Evolutionary conservation across 352 stramenopile species (phyloP), one percentile per base, ranked within the genome.

Genomic region (Paralagenidium karlingii): DNA sequence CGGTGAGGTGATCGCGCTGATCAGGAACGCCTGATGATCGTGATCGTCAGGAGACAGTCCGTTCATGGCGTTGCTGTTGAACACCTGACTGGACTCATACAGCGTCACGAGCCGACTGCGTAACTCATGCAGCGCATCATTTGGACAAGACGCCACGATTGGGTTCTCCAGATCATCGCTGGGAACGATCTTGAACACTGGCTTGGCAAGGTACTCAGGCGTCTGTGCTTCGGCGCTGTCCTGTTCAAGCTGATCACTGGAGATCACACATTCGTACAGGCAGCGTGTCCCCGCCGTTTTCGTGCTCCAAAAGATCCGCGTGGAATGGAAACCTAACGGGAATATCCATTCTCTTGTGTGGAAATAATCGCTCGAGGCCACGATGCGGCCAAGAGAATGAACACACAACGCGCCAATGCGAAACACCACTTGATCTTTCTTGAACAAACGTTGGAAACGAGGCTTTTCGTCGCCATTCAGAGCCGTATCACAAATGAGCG

Each of bases 261-360:
- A 77, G 31, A 97, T 71, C 9, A 89, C 71, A 40, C 92, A 88
- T 31, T 96, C 73, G 49, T 97, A 97, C 22, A 96, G 48, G 38
- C 81, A 96, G 2, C 90, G 65, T 5, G 36, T 62, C 1, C 52
- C 62, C 7, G 86, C 29, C 8, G 47, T 27, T 3, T 52, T 53
- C 0, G 68, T 68, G 13, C 83, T 96, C 89, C 89, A 97, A 46
- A 94, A 97, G 33, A 96, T 96, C 18, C 91, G 66, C 7, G 85
- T 94, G 24, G 86, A 93, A 10, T 81, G 73, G 46, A 83, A 97
- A 0, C 88, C 86, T 8, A 86, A 32, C 7, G 91, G 88, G 27
- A 74, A 96, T 13, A 97, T 84, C 5, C 80, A 68, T 22, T 88
- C 64, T 34, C 74, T 57, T 12, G 63, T 80, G 49, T 97, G 85